Percentiles rank a stretch among this genome's conserved stretches.
Conservation (phyloP, 768 basidiomycete species). For the Mycena capillaripes region DNA sequence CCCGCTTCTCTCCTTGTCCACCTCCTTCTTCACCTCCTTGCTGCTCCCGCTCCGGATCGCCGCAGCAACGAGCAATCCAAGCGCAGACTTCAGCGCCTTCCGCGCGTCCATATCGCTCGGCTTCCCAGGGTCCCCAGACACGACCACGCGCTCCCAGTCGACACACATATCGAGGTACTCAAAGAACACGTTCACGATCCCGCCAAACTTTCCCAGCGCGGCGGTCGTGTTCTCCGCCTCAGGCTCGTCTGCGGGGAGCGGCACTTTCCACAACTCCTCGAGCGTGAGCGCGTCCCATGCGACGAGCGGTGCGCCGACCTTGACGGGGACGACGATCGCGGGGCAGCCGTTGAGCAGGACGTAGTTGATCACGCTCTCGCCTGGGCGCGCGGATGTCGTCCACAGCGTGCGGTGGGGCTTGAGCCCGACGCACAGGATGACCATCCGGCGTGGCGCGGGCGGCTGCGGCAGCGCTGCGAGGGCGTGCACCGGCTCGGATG, state of each 20-base stretch:
- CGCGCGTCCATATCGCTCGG: slow-evolving; percentile 45
- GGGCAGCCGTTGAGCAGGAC: slow-evolving; percentile 73
- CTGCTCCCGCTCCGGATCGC: slow-evolving; percentile 67
- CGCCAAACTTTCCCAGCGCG: slow-evolving; percentile 58
- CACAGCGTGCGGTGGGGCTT: slow-evolving; percentile 74
- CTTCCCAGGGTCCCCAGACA: slow-evolving; percentile 42
- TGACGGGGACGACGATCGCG: slow-evolving; percentile 70
- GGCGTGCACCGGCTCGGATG: slow-evolving; percentile 52
- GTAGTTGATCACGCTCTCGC: slow-evolving; percentile 75
- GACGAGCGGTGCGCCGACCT: slow-evolving; percentile 70
- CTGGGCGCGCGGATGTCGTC: slow-evolving; percentile 70
- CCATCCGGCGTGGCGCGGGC: slow-evolving; percentile 67
- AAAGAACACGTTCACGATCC: slow-evolving; percentile 66
- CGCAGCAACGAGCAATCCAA: slow-evolving; percentile 66
- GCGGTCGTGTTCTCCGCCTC: slow-evolving; percentile 49
- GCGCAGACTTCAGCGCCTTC: slow-evolving; percentile 60
- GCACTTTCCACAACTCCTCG: slow-evolving; percentile 63
- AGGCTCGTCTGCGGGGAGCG: slow-evolving; percentile 44
- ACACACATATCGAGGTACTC: slow-evolving; percentile 74
- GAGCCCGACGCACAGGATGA: slow-evolving; percentile 67
- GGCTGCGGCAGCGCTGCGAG: slow-evolving; percentile 57
- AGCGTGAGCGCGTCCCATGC: slow-evolving; percentile 76
- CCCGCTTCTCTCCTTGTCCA: slow-evolving; percentile 70
- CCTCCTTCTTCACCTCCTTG: slow-evolving; percentile 67
- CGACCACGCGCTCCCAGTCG: slow-evolving; percentile 69